A percentile compares a stretch with the other conserved stretches of the same genome.
Evolutionary conservation across 2,329 filamentous ascomycete species (phyloP).

Genomic region (Trichophaea hybrida): DNA sequence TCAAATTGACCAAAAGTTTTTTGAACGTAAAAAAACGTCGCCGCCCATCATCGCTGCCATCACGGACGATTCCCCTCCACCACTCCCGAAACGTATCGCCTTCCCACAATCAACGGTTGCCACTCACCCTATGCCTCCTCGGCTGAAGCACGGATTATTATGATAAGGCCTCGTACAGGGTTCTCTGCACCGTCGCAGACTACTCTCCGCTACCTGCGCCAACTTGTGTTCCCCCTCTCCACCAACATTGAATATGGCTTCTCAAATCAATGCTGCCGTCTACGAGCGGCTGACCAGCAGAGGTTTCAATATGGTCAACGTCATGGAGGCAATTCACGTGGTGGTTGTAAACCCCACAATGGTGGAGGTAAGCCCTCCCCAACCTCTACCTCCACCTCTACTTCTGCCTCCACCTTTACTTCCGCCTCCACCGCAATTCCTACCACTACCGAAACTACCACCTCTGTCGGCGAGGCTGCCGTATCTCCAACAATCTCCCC

Average conservation of each 20-base stretch:
- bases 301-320: not conserved
- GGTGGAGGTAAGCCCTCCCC: not conserved
- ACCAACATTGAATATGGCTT: not conserved
- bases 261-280: not conserved
- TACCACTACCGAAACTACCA: not conserved
- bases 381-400: not conserved
- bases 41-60: not conserved
- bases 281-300: not conserved
- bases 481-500: not conserved
- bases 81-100: not conserved
- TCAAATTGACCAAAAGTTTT: slow-evolving; percentile 3
- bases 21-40: not conserved
- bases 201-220: slow-evolving; percentile 23
- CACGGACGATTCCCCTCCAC: not conserved
- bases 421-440: not conserved
- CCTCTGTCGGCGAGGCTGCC: not conserved
- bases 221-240: slow-evolving; percentile 19
- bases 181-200: slow-evolving; percentile 22
- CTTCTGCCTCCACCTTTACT: not conserved
- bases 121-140: slow-evolving; percentile 2
- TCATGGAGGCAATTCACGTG: not conserved
- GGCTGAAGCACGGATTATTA: slow-evolving; percentile 2
- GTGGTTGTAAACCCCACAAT: not conserved
- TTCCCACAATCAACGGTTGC: not conserved
- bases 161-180: slow-evolving; percentile 7